Evolutionary conservation across 2,329 filamentous ascomycete species (phyloP).

Genomic region (Penicillium thymicola): DNA sequence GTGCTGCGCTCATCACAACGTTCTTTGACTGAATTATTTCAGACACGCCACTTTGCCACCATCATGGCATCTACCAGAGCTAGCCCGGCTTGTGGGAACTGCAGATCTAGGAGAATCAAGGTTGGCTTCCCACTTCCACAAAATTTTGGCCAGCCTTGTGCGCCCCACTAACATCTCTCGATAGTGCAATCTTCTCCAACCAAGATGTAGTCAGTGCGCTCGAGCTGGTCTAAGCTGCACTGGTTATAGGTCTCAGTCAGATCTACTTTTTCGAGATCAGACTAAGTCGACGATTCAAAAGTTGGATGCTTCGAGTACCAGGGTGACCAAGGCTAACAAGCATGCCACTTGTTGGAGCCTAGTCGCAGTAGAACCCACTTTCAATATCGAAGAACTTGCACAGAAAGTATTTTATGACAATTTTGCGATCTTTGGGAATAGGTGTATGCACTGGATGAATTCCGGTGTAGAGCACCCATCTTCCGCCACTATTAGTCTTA

Average conservation of each 20-base stretch:
- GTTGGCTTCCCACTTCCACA: not conserved
- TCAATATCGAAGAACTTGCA: not conserved
- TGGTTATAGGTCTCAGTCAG: conserved; percentile 4
- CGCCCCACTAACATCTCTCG: not conserved
- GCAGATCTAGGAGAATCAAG: conserved; percentile 1
- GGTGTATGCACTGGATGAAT: conserved; percentile 1
- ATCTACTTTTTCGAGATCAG: conserved; percentile 3
- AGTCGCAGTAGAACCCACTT: not conserved
- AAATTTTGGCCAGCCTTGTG: not conserved
- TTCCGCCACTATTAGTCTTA: not conserved
- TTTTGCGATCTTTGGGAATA: not conserved
- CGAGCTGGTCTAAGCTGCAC: not conserved
- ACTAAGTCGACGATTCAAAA: not conserved
- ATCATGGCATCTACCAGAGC: not conserved
- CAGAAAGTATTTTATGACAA: conserved; percentile 3
- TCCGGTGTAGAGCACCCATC: not conserved
- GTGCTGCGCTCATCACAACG: not conserved
- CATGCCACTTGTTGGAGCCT: not conserved
- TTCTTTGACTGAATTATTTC: not conserved
- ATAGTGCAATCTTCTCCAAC: conserved; percentile 1
- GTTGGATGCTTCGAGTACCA: not conserved
- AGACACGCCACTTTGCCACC: not conserved
- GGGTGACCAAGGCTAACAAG: not conserved
- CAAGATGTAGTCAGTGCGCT: conserved; percentile 3
- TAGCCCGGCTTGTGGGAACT: conserved; percentile 3